phyloP scores from a whole-genome alignment of 805 yeast genomes.

The Teunomyces kruisii region DNA sequence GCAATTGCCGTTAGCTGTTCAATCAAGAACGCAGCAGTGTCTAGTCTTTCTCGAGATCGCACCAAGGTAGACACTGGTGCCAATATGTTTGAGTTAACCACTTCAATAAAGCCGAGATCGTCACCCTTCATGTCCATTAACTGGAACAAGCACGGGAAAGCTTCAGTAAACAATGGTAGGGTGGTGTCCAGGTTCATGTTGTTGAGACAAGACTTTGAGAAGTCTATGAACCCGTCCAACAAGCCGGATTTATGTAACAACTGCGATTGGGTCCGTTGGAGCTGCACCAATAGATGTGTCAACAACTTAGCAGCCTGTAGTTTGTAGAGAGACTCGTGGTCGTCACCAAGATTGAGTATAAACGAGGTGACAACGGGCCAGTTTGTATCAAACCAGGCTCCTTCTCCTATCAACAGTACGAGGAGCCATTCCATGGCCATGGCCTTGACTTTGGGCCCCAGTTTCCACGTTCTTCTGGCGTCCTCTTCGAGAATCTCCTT shows the following conservation, averaged over 20 bases:
- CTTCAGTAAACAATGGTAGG: conserved; percentile 15
- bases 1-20: conserved; percentile 13
- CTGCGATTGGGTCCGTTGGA: background rate
- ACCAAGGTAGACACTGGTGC: conserved; percentile 5
- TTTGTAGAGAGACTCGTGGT: conserved; percentile 28
- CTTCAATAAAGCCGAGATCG: background rate
- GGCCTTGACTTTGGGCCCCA: conserved; percentile 18
- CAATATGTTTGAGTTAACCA: conserved; percentile 23
- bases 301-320: conserved; percentile 24
- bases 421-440: conserved; percentile 28
- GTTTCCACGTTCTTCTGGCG: conserved; percentile 27
- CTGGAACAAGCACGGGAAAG: conserved; percentile 20
- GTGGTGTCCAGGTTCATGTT: conserved; percentile 33
- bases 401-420: conserved; percentile 9
- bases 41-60: background rate
- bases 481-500: conserved; percentile 22
- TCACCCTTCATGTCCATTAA: conserved; percentile 11
- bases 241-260: conserved; percentile 26
- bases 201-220: conserved; percentile 21
- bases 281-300: conserved; percentile 10
- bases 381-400: conserved; percentile 9
- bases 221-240: conserved; percentile 23
- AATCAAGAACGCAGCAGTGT: conserved; percentile 15
- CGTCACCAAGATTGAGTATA: conserved; percentile 34
- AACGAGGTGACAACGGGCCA: conserved; percentile 33